phyloP scores from a whole-genome alignment of 495 filamentous ascomycete genomes.

The Thermochaetoides thermophila region DNA sequence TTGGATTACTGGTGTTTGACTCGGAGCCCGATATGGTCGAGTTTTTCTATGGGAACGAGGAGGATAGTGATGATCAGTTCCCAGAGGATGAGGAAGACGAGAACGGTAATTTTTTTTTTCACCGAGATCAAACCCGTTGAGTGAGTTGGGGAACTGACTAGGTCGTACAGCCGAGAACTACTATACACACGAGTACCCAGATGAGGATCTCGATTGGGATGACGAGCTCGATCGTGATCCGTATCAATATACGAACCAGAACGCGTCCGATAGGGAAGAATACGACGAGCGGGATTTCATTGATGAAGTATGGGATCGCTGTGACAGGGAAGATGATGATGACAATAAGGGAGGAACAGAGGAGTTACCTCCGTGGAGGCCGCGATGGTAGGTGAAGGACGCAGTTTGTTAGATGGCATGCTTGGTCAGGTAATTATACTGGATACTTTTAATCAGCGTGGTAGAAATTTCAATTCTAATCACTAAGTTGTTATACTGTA shows the following conservation, averaged over 20 bases:
- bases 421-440: too few species aligned
- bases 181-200: slow-evolving; percentile 39
- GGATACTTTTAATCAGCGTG: too few species aligned
- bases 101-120: slow-evolving; percentile 27
- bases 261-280: slow-evolving; percentile 33
- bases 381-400: slow-evolving; percentile 3
- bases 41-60: slow-evolving; percentile 33
- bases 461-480: too few species aligned
- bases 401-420: slow-evolving; percentile 2
- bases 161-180: slow-evolving; percentile 35
- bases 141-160: slow-evolving; percentile 1
- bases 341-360: background rate
- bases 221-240: slow-evolving; percentile 34
- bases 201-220: slow-evolving; percentile 40
- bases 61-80: slow-evolving; percentile 31
- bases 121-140: background rate
- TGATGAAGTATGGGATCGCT: slow-evolving; percentile 9
- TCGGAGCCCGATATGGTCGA: slow-evolving; percentile 33
- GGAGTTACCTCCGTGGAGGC: background rate
- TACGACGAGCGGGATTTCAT: slow-evolving; percentile 16
- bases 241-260: slow-evolving; percentile 29
- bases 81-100: slow-evolving; percentile 41
- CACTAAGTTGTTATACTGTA: too few species aligned
- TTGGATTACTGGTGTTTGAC: slow-evolving; percentile 38
- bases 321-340: background rate